Conservation (phyloP, 805 yeast genomes). For the Pichia gijzeniarum region DNA sequence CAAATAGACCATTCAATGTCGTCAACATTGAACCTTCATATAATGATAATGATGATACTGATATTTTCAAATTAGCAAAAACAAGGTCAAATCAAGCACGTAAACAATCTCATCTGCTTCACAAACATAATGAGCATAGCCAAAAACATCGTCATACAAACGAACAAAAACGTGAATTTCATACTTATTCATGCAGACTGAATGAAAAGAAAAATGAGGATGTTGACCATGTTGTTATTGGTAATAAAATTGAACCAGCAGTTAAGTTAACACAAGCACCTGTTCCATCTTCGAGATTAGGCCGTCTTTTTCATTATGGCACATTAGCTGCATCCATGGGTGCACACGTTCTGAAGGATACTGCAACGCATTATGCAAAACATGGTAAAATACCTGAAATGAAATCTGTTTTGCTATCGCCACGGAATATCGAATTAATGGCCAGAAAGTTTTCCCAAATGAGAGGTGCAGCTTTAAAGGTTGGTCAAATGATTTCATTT, state of each 20-base stretch:
- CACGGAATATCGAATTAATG: conserved; percentile 79
- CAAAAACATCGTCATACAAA: conserved; percentile 3
- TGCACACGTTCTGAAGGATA: conserved; percentile 71
- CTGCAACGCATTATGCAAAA: conserved; percentile 58
- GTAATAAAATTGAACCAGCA: conserved; percentile 31
- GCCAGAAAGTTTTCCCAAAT: conserved; percentile 83
- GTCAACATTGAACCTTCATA: conserved; percentile 9
- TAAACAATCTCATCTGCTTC: neutral
- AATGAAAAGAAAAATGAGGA: conserved; percentile 2
- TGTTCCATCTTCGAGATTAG: conserved; percentile 84
- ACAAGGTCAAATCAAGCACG: conserved; percentile 23
- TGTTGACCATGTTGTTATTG: conserved; percentile 17
- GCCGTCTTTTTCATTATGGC: conserved; percentile 89
- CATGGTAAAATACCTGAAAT: conserved; percentile 40
- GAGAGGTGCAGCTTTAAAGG: conserved; percentile 98
- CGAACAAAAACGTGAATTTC: conserved; percentile 13
- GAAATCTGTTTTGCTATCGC: conserved; percentile 61
- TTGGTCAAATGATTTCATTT: conserved; percentile 95
- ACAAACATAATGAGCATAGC: neutral
- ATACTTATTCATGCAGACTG: conserved; percentile 4
- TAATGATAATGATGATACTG: conserved; percentile 18
- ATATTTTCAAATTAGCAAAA: conserved; percentile 30
- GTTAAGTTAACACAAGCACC: conserved; percentile 54
- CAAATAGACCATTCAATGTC: conserved; percentile 14
- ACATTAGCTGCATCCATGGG: conserved; percentile 89